Base-by-base conservation (phyloP, 2,329 filamentous ascomycete species). In the Exophiala xenobiotica region DNA sequence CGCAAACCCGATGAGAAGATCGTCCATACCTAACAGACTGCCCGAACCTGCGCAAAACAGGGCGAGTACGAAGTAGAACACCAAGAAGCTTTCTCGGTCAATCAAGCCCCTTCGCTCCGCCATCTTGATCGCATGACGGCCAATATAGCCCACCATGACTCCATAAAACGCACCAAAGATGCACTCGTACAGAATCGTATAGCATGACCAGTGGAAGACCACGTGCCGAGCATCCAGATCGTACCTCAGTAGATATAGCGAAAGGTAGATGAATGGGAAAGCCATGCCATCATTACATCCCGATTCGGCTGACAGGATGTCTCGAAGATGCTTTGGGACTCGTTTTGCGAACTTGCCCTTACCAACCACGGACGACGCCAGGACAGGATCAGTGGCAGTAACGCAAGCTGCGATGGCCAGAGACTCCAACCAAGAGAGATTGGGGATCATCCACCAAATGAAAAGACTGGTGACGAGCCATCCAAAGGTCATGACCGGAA, bases 241-340 rank as follows among this genome's bases (percentile, higher is more conserved):
- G 68, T 92, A 96, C 60, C 87, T 83, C 60, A 97, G 88, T 40
- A 97, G 80, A 70, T 96, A 97, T 23, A 96, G 76, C 1, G 88
- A 86, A 23, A 99, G 78, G 68, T 99, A 99, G 64, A 99, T 82
- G 69, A 99, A 99, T 0, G 93, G 93, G 66, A 99, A 99, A 1
- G 93, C 93, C 93, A 99, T 99, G 72, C 93, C 93, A 69, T 99
- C 93, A 78, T 99, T 99, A 74, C 93, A 99, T 23, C 93, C 93
- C 6, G 93, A 99, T 72, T 99, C 93, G 50, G 91, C 91, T 3
- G 93, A 99, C 9, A 99, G 77, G 45, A 99, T 68, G 72, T 99
- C 93, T 78, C 93, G 82, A 73, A 99, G 75, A 83, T 99, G 93
- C 76, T 96, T 97, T 18, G 93, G 93, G 3, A 99, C 90, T 57